These are phyloP conservation scores for Taphrina communis DNA, from an alignment of 1,139 yeast genomes.

Conservation along the genomic window DNA sequence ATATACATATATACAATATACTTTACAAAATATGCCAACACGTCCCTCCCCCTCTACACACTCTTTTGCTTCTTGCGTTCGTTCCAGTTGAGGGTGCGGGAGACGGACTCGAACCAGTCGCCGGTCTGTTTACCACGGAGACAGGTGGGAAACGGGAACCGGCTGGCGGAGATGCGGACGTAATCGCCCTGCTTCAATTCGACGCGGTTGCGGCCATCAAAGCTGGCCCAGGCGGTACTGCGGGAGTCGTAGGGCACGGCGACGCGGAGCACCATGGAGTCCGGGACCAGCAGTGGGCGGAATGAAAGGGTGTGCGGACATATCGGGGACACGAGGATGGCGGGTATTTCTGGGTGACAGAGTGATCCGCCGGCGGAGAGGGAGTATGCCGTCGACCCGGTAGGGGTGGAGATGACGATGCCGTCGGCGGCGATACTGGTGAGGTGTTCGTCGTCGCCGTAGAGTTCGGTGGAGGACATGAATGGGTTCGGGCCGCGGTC, in stretches of 20 bases:
- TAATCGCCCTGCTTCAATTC: slow-evolving; percentile 73
- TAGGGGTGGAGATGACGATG: slow-evolving; percentile 80
- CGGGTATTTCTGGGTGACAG: slow-evolving; percentile 68
- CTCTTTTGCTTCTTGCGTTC: slow-evolving; percentile 53
- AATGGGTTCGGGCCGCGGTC: slow-evolving; percentile 87
- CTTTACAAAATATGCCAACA: too few relatives aligned
- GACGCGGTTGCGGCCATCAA: slow-evolving; percentile 77
- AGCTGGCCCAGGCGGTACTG: slow-evolving; percentile 77
- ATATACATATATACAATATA: too few relatives aligned
- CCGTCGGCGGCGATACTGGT: slow-evolving; percentile 93
- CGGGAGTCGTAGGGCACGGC: slow-evolving; percentile 72
- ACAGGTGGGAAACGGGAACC: slow-evolving; percentile 79
- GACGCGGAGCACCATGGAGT: slow-evolving; percentile 67
- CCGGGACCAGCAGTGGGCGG: slow-evolving; percentile 80
- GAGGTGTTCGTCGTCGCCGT: slow-evolving; percentile 72
- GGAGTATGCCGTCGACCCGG: slow-evolving; percentile 91
- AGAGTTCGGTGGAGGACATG: slow-evolving; percentile 76
- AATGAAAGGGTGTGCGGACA: slow-evolving; percentile 77
- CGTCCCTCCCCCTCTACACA: too few relatives aligned
- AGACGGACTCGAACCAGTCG: slow-evolving; percentile 60
- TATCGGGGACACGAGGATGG: slow-evolving; percentile 37
- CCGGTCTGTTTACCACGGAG: slow-evolving; percentile 55
- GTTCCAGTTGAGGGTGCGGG: slow-evolving; percentile 63
- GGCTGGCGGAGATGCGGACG: slow-evolving; percentile 71
- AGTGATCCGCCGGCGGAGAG: slow-evolving; percentile 86